Evolutionary conservation across 345 rosid genomes (phyloP).

Genomic region (Gossypium herbaceum): DNA sequence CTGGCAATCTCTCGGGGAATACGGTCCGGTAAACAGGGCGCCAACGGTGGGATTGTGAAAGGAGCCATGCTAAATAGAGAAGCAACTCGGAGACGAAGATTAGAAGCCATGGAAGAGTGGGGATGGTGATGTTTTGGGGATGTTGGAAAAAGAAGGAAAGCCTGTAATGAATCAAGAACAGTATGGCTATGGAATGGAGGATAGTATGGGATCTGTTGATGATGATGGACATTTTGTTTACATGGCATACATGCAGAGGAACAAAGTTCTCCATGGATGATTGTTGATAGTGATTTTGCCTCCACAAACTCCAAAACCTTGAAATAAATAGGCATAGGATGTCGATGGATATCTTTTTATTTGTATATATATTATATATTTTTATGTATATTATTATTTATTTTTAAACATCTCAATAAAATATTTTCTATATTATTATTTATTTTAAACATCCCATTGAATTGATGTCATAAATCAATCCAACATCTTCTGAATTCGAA

Average conservation of each 20-base stretch:
- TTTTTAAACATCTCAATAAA: too few species aligned
- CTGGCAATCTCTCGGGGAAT: conserved; percentile 32
- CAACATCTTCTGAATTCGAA: too few species aligned
- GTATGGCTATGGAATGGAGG: conserved; percentile 31
- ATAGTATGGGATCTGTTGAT: conserved; percentile 25
- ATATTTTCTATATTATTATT: too few species aligned
- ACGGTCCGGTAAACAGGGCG: conserved; percentile 28
- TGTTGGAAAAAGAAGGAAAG: conserved; percentile 24
- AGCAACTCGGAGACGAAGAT: conserved; percentile 29
- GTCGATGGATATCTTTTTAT: too few species aligned
- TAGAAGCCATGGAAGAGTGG: conserved; percentile 22
- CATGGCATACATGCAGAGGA: conserved; percentile 29
- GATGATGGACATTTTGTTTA: conserved; percentile 20
- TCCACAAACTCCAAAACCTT: not conserved
- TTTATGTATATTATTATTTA: too few species aligned
- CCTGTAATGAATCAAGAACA: conserved; percentile 30
- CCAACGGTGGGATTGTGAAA: conserved; percentile 29
- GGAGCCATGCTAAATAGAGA: conserved; percentile 34
- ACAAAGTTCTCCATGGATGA: conserved; percentile 21
- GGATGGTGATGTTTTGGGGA: not conserved
- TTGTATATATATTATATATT: too few species aligned
- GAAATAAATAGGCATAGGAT: not conserved
- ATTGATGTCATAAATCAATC: too few species aligned
- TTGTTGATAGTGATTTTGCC: not conserved
- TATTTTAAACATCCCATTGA: too few species aligned